Evolutionary conservation across 2,329 filamentous ascomycete species (phyloP).

Genomic region (Hyphodiscus sp.): DNA sequence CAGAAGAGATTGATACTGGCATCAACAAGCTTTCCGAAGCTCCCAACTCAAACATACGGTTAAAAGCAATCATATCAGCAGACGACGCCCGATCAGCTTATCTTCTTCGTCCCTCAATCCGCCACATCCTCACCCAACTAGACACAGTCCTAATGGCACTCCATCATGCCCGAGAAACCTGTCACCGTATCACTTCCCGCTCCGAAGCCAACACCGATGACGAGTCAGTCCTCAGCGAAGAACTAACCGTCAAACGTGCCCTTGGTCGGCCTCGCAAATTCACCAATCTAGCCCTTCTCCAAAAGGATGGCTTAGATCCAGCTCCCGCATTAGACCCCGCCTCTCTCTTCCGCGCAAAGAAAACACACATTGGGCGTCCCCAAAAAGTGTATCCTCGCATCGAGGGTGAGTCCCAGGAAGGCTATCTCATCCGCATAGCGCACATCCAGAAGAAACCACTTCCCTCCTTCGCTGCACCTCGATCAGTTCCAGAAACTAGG

Average conservation of each 20-base stretch:
- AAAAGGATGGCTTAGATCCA: background rate
- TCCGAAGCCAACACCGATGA: conserved; percentile 29
- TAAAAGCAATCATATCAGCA: conserved; percentile 49
- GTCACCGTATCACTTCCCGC: conserved; percentile 30
- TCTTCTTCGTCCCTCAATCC: conserved; percentile 60
- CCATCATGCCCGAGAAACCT: conserved; percentile 57
- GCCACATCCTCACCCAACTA: conserved; percentile 63
- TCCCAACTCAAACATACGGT: background rate
- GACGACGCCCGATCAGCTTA: conserved; percentile 63
- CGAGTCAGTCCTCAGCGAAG: conserved; percentile 1
- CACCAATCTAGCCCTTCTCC: conserved; percentile 14
- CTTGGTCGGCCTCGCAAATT: conserved; percentile 22
- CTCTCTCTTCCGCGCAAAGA: conserved; percentile 16
- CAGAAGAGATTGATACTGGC: conserved; percentile 10
- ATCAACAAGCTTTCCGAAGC: conserved; percentile 2
- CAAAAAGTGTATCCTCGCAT: conserved; percentile 23
- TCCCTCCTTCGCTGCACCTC: conserved; percentile 29
- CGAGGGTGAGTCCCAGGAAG: conserved; percentile 31
- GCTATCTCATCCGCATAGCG: conserved; percentile 43
- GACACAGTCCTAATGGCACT: conserved; percentile 65
- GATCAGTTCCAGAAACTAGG: background rate
- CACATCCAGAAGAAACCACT: conserved; percentile 34
- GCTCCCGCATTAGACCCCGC: conserved; percentile 1
- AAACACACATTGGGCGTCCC: conserved; percentile 20
- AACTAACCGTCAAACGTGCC: conserved; percentile 7